These are phyloP conservation scores for Didymella arachidicola DNA, from an alignment of 2,329 filamentous ascomycete genomes.

Conservation along the genomic window DNA sequence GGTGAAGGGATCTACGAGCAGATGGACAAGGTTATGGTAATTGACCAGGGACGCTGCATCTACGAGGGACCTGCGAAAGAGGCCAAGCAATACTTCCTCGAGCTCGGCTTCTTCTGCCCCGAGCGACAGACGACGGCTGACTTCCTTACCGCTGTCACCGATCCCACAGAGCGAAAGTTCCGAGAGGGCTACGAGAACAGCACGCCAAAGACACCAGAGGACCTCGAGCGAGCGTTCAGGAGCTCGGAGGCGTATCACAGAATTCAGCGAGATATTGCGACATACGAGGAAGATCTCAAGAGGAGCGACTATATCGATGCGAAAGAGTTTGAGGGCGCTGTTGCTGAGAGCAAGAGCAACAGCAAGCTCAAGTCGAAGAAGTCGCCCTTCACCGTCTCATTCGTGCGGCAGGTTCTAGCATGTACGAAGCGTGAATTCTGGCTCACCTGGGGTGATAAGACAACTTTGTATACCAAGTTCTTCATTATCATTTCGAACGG, in stretches of 20 bases:
- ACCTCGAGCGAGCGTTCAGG: slow-evolving; percentile 72
- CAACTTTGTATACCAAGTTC: slow-evolving; percentile 75
- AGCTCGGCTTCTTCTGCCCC: slow-evolving; percentile 68
- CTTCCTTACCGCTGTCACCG: slow-evolving; percentile 78
- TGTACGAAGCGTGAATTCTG: slow-evolving; percentile 77
- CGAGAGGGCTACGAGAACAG: slow-evolving; percentile 64
- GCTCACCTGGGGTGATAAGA: slow-evolving; percentile 78
- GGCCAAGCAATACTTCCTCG: slow-evolving; percentile 71
- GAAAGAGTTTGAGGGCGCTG: slow-evolving; percentile 69
- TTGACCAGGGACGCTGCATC: slow-evolving; percentile 74
- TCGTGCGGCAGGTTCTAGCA: slow-evolving; percentile 73
- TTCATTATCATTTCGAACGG: slow-evolving; percentile 78
- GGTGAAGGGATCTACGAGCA: slow-evolving; percentile 73
- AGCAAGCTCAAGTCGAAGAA: slow-evolving; percentile 71
- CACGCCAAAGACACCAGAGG: slow-evolving; percentile 73
- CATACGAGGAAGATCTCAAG: slow-evolving; percentile 66
- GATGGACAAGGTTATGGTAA: slow-evolving; percentile 83
- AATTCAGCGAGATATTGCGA: slow-evolving; percentile 67
- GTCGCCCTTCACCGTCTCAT: slow-evolving; percentile 79
- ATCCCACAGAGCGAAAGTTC: slow-evolving; percentile 74
- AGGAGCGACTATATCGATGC: slow-evolving; percentile 67
- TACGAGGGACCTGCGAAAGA: slow-evolving; percentile 69
- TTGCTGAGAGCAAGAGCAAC: slow-evolving; percentile 66
- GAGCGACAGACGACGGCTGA: slow-evolving; percentile 75
- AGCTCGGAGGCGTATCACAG: slow-evolving; percentile 67